Conservation (phyloP, 2,329 filamentous ascomycete genomes). For the Hortaea werneckii region DNA sequence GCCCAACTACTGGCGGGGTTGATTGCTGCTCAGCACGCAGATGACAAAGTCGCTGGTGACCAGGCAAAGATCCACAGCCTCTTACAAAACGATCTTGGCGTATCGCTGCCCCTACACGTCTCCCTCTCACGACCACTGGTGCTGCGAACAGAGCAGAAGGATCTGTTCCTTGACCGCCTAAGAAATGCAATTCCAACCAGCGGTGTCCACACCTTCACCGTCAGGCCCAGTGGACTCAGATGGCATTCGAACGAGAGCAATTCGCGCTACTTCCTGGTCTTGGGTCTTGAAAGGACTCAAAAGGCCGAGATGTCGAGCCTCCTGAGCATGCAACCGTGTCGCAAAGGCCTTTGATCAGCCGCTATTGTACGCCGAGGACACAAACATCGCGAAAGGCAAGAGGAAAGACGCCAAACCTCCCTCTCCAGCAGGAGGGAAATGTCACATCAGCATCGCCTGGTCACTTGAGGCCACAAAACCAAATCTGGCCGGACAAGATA, state of each 20-base stretch:
- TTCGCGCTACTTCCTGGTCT: constrained; percentile 74
- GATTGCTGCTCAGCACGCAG: constrained; percentile 26
- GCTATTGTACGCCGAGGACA: constrained; percentile 49
- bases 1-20: constrained; percentile 27
- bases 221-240: constrained; percentile 39
- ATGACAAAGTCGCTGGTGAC: too few relatives aligned
- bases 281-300: constrained; percentile 43
- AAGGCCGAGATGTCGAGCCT: constrained; percentile 39
- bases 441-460: constrained; percentile 90
- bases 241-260: constrained; percentile 59
- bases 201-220: constrained; percentile 37
- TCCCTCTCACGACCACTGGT: constrained; percentile 77
- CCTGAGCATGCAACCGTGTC: constrained; percentile 56
- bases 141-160: constrained; percentile 62
- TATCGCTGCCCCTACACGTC: constrained; percentile 74
- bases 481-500: not conserved
- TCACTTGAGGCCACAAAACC: constrained; percentile 36
- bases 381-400: not conserved
- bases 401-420: constrained; percentile 4
- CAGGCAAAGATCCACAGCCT: constrained; percentile 48
- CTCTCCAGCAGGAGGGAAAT: constrained; percentile 28
- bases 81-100: constrained; percentile 66
- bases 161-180: constrained; percentile 53
- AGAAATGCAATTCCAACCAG: constrained; percentile 30
- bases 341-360: constrained; percentile 55